Evolutionary conservation across 2,329 filamentous ascomycete genomes (phyloP).

Genomic region (Trichoderma atroviride): DNA sequence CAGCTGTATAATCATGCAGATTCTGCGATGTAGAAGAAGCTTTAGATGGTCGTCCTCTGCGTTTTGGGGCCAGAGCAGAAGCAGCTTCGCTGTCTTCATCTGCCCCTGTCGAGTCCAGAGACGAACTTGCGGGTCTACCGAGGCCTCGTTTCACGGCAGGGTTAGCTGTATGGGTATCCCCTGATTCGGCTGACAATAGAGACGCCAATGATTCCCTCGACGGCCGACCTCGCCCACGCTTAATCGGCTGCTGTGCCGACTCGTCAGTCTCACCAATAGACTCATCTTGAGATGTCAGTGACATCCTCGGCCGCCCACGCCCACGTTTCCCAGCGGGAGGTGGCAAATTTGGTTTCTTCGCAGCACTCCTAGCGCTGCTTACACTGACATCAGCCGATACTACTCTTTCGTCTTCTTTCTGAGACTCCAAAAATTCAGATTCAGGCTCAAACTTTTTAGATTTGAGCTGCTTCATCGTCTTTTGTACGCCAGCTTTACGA

Average conservation of each 20-base stretch:
- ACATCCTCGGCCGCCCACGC: conserved; percentile 40
- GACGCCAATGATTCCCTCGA: conserved; percentile 18
- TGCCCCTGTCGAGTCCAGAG: conserved; percentile 28
- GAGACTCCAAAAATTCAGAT: conserved; percentile 11
- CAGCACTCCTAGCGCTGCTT: conserved; percentile 2
- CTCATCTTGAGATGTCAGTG: conserved; percentile 34
- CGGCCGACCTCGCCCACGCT: conserved; percentile 29
- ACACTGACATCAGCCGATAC: conserved; percentile 23
- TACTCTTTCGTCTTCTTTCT: conserved; percentile 14
- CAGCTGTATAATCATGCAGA: neutral
- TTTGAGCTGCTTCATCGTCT: conserved; percentile 56
- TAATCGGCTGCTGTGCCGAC: neutral
- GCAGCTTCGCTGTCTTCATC: neutral
- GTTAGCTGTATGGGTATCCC: conserved; percentile 22
- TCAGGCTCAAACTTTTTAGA: conserved; percentile 46
- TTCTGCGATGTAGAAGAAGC: conserved; percentile 30
- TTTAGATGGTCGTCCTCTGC: conserved; percentile 33
- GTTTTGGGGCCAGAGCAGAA: neutral
- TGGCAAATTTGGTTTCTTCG: neutral
- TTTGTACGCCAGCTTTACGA: conserved; percentile 54
- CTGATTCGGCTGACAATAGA: conserved; percentile 6
- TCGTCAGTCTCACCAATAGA: conserved; percentile 8
- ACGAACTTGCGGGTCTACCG: conserved; percentile 40
- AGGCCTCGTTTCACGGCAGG: conserved; percentile 36
- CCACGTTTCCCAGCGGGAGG: conserved; percentile 34